phyloP scores from a whole-genome alignment of 1,284 basidiomycete genomes.

The Cryptococcus sp. region DNA sequence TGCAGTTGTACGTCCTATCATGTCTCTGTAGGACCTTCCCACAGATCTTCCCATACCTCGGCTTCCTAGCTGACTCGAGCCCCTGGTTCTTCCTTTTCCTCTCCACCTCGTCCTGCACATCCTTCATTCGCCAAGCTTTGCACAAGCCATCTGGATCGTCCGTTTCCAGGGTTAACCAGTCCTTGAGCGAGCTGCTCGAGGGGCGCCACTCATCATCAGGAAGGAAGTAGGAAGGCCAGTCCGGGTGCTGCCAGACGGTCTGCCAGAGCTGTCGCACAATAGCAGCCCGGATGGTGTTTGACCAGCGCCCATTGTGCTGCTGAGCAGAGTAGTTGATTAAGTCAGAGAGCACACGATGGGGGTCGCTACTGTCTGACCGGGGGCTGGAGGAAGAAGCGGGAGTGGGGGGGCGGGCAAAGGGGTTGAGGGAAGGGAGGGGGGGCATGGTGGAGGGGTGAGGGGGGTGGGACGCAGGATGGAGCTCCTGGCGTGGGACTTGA shows the following conservation, averaged over 20 bases:
- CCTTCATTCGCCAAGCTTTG: conserved; percentile 23
- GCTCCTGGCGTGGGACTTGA: neutral
- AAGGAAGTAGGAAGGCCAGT: conserved; percentile 27
- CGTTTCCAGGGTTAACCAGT: conserved; percentile 4
- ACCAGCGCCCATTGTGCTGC: conserved; percentile 12
- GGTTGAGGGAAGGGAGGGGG: conserved; percentile 15
- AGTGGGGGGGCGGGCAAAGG: conserved; percentile 9
- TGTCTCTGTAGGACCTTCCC: conserved; percentile 41
- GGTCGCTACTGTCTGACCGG: conserved; percentile 10
- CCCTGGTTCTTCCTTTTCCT: conserved; percentile 16
- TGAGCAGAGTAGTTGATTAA: conserved; percentile 15
- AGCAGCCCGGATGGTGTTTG: conserved; percentile 22
- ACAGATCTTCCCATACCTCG: conserved; percentile 32
- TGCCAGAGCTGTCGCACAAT: conserved; percentile 33
- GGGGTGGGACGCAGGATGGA: neutral
- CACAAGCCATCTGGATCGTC: conserved; percentile 6
- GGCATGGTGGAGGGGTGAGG: neutral
- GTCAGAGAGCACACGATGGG: conserved; percentile 23
- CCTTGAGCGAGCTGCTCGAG: neutral
- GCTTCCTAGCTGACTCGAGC: conserved; percentile 13
- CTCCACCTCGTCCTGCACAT: conserved; percentile 23
- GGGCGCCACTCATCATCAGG: conserved; percentile 4
- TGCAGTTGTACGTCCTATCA: conserved; percentile 85
- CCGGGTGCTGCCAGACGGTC: conserved; percentile 29
- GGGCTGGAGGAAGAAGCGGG: neutral